Percentiles rank a stretch among this genome's conserved stretches.
These are phyloP conservation scores for Capronia epimyces DNA, from an alignment of 2,329 filamentous ascomycete genomes.

Conservation along the genomic window DNA sequence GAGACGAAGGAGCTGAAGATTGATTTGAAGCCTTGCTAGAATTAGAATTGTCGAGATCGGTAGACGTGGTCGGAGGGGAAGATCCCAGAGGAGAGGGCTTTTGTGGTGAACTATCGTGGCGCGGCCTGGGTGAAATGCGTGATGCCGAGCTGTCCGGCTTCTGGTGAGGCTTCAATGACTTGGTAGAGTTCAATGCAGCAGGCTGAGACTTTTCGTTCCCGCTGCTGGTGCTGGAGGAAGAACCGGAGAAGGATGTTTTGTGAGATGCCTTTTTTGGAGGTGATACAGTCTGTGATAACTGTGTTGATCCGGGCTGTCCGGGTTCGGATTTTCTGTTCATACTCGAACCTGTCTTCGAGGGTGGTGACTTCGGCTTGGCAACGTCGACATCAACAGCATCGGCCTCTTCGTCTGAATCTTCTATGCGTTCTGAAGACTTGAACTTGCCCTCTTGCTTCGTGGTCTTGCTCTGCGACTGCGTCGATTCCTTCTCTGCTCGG, in stretches of 20 bases:
- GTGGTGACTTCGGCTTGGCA: constrained; percentile 15
- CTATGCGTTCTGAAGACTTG: constrained; percentile 51
- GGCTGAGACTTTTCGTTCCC: constrained; percentile 21
- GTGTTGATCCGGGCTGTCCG: constrained; percentile 6
- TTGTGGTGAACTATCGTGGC: constrained; percentile 49
- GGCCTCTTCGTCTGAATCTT: constrained; percentile 49
- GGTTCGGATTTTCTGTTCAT: constrained; percentile 13
- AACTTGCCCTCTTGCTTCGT: constrained; percentile 42
- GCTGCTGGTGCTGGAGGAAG: constrained; percentile 20
- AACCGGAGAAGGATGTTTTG: constrained; percentile 23
- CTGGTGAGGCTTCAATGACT: constrained; percentile 20
- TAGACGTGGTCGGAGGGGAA: constrained; percentile 57
- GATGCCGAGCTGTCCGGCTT: constrained; percentile 15
- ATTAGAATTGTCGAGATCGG: constrained; percentile 48
- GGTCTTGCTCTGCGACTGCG: constrained; percentile 32
- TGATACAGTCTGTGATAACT: constrained; percentile 9
- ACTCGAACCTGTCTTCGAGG: constrained; percentile 6
- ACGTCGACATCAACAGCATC: constrained; percentile 44
- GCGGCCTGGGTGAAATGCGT: constrained; percentile 33
- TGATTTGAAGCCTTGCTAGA: constrained; percentile 37
- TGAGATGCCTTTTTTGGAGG: constrained; percentile 19
- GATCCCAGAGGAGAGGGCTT: constrained; percentile 59
- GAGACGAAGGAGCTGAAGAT: constrained; percentile 44
- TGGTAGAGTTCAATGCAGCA: constrained; percentile 8
- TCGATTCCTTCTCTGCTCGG: constrained; percentile 31